phyloP scores from a whole-genome alignment of 1,284 basidiomycete genomes.

The Sphaerobolus stellatus region DNA sequence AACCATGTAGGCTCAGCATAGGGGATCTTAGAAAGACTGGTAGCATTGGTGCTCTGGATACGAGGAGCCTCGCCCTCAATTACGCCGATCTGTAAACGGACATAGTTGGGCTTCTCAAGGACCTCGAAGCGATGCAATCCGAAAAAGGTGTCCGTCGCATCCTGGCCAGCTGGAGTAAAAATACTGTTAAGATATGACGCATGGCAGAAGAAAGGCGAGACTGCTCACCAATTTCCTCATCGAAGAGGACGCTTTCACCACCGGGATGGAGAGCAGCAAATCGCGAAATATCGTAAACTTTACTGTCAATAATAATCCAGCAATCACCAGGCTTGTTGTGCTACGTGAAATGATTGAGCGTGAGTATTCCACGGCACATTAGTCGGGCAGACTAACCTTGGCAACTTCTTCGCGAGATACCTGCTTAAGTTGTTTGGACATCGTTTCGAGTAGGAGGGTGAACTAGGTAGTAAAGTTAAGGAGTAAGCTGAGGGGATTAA shows the following conservation, averaged over 20 bases:
- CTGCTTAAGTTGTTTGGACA: constrained; percentile 8
- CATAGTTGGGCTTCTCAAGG: constrained; percentile 43
- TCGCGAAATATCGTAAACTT: constrained; percentile 78
- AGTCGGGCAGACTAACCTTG: constrained; percentile 11
- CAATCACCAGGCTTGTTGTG: constrained; percentile 25
- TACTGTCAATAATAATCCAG: constrained; percentile 66
- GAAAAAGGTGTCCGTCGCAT: constrained; percentile 52
- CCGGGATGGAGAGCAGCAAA: constrained; percentile 84
- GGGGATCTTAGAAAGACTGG: constrained; percentile 39
- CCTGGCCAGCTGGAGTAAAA: constrained; percentile 41
- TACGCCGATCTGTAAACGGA: constrained; percentile 36
- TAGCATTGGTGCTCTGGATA: constrained; percentile 35
- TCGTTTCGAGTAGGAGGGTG: background rate
- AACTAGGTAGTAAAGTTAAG: background rate
- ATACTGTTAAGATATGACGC: background rate
- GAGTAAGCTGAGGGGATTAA: background rate
- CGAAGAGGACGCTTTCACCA: constrained; percentile 70
- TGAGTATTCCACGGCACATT: background rate
- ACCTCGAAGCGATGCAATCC: constrained; percentile 49
- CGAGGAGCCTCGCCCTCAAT: constrained; percentile 39
- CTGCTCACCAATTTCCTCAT: constrained; percentile 67
- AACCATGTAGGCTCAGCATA: constrained; percentile 54
- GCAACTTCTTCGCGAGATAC: constrained; percentile 23
- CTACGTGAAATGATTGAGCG: constrained; percentile 1
- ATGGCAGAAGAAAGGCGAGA: constrained; percentile 3